A percentile compares a stretch with the other conserved stretches of the same genome.
These are phyloP conservation scores for Ceratobasidium sp. DNA, from an alignment of 1,284 basidiomycete genomes.

Conservation along the genomic window DNA sequence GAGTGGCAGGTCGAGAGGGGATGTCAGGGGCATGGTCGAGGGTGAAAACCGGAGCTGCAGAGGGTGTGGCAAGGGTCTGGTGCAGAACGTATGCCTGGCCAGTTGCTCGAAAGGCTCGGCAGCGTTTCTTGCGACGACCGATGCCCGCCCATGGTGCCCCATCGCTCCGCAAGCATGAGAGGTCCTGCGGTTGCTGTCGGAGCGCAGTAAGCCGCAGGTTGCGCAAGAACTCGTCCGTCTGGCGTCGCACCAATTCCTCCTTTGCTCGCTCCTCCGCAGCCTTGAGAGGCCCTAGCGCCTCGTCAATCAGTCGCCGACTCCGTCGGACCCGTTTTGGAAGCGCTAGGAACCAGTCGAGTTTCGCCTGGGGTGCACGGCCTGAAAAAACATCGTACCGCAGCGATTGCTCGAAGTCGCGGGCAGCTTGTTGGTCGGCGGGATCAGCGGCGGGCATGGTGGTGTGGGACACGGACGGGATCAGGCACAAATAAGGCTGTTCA, in stretches of 20 bases:
- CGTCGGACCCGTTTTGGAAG: slow-evolving; percentile 1
- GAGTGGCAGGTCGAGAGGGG: not conserved
- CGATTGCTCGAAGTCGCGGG: not conserved
- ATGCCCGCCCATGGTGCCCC: not conserved
- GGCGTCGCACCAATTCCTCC: not conserved
- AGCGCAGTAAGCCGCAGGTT: not conserved
- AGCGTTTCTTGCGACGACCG: not conserved
- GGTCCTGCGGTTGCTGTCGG: not conserved
- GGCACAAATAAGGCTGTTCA: not conserved
- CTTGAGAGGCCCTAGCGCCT: not conserved
- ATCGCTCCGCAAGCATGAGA: not conserved
- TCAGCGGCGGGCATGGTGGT: slow-evolving; percentile 5
- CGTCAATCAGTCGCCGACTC: not conserved
- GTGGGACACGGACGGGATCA: not conserved
- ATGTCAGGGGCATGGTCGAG: not conserved
- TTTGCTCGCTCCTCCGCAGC: not conserved
- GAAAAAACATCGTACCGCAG: not conserved
- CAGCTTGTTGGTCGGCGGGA: not conserved
- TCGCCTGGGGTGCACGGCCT: not conserved
- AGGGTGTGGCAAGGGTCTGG: not conserved
- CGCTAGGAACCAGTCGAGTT: slow-evolving; percentile 1
- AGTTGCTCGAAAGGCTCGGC: not conserved
- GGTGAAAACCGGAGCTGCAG: not conserved
- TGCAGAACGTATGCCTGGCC: not conserved
- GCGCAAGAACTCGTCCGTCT: not conserved